Conservation (phyloP, 1,284 basidiomycete species). For the Cyathus olla region DNA sequence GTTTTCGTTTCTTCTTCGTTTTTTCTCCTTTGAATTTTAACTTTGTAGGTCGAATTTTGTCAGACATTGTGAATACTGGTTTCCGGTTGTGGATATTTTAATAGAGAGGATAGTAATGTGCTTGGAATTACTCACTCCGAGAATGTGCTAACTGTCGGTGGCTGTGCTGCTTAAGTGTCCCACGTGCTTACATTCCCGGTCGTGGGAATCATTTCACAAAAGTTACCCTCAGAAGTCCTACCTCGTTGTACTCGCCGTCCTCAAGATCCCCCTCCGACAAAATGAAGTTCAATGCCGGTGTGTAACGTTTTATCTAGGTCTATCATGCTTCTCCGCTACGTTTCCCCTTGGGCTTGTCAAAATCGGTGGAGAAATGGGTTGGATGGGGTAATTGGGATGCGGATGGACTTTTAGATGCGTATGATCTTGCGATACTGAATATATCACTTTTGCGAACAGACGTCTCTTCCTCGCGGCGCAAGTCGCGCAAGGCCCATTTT, state of each 20-base stretch:
- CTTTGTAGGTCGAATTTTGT: slow-evolving; percentile 73
- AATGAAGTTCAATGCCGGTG: slow-evolving; percentile 86
- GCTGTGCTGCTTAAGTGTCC: slow-evolving; percentile 16
- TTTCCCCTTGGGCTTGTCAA: slow-evolving; percentile 30
- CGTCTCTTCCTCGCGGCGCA: slow-evolving; percentile 91
- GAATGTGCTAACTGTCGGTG: too few relatives aligned
- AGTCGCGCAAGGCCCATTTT: slow-evolving; percentile 98
- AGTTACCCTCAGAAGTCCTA: slow-evolving; percentile 19
- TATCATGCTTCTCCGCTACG: slow-evolving; percentile 15
- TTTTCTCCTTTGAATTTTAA: slow-evolving; percentile 92
- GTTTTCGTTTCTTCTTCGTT: slow-evolving; percentile 82
- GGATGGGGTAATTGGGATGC: slow-evolving; percentile 59
- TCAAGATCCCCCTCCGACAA: slow-evolving; percentile 66
- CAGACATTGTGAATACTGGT: slow-evolving; percentile 44
- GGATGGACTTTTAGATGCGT: slow-evolving; percentile 55
- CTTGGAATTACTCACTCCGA: too few relatives aligned
- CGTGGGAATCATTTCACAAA: slow-evolving; percentile 43
- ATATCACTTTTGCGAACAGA: slow-evolving; percentile 58
- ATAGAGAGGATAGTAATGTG: too few relatives aligned
- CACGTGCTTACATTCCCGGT: slow-evolving; percentile 26
- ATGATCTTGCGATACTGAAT: slow-evolving; percentile 13
- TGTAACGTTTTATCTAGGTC: slow-evolving; percentile 48
- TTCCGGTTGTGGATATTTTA: too few relatives aligned
- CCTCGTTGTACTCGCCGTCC: slow-evolving; percentile 61
- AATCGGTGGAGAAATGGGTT: slow-evolving; percentile 50